Base-by-base conservation (phyloP, 2,329 filamentous ascomycete species). In the Hawksworthiomyces lignivorus region DNA sequence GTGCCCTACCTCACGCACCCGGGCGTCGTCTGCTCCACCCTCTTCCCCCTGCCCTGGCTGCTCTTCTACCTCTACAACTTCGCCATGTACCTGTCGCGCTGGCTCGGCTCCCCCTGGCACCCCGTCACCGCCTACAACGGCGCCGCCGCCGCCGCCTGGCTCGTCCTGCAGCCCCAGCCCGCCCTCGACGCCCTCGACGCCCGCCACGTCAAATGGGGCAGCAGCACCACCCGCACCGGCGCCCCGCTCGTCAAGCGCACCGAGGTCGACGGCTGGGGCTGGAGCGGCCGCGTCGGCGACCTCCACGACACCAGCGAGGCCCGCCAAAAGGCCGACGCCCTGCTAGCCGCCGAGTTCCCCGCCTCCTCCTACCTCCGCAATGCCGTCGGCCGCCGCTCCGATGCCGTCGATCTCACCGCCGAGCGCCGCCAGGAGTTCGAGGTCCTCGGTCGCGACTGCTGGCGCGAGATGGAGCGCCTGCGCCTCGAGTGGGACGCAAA, bases 31-130 rank as follows among this genome's bases (percentile, higher is more conserved):
- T 82, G 77, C 40, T 95, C 89, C 2, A 75, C 80, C 2, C 84
- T 98, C 49, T 75, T 96, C 49, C 81, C 85, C 1, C 72, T 96
- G 7, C 73, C 77, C 38, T 70, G 73, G 50, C 68, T 88, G 50
- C 70, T 95, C 46, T 75, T 78, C 49, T 81, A 77, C 59, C 68
- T 73, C 47, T 92, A 92, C 75, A 62, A 76, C 38, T 56, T 75
- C 17, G 67, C 75, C 4, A 81, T 94, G 58, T 81, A 80, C 58
- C 32, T 94, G 14, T 78, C 79, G 12, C 84, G 90, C 49, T 80
- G 75, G 67, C 58, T 88, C 20, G 92, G 92, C 36, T 94, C 86
- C 3, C 85, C 85, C 10, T 98, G 92, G 92, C 90, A 97, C 60
- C 72, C 76, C 1, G 71, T 86, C 36, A 73, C 73, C n/a, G 72